phyloP scores from a whole-genome alignment of 768 basidiomycete species.

The Boletus sensibilis region DNA sequence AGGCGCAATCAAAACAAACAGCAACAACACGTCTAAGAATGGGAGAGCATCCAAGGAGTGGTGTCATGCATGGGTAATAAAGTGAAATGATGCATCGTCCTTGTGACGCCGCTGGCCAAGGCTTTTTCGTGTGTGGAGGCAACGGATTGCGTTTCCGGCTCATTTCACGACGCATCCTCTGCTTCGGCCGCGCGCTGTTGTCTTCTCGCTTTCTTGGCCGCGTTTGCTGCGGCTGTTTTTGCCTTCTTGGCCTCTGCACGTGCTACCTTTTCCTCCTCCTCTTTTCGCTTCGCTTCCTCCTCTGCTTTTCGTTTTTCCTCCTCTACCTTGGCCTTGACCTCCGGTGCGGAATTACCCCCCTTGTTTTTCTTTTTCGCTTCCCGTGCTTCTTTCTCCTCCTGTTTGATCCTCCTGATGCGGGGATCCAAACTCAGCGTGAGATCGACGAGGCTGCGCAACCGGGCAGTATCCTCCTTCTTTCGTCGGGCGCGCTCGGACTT shows the following conservation, averaged over 20 bases:
- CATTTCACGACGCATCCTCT: slow-evolving; percentile 9
- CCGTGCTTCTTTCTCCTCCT: slow-evolving; percentile 91
- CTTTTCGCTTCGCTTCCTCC: slow-evolving; percentile 71
- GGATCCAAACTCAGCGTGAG: slow-evolving; percentile 81
- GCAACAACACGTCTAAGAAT: slow-evolving; percentile 4
- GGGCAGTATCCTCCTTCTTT: slow-evolving; percentile 97
- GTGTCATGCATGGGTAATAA: slow-evolving; percentile 8
- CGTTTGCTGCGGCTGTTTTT: slow-evolving; percentile 82
- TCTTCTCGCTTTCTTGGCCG: slow-evolving; percentile 86
- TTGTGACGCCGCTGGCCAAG: not conserved
- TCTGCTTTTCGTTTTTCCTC: slow-evolving; percentile 63
- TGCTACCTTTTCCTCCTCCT: slow-evolving; percentile 77
- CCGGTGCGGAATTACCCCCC: slow-evolving; percentile 40
- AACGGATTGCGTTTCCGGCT: not conserved
- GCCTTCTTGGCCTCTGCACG: slow-evolving; percentile 81
- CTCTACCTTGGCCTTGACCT: slow-evolving; percentile 51
- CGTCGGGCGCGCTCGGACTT: slow-evolving; percentile 92
- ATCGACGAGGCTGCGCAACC: slow-evolving; percentile 85
- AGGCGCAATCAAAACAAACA: slow-evolving; percentile 5
- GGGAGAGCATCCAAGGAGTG: not conserved
- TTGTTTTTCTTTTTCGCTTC: slow-evolving; percentile 83
- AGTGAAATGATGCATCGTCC: not conserved
- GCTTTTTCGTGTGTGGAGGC: not conserved
- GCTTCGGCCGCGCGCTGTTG: slow-evolving; percentile 55
- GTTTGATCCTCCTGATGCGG: slow-evolving; percentile 95